Conservation (phyloP, 306 rosid genomes). For the Astragalus membranaceus region DNA sequence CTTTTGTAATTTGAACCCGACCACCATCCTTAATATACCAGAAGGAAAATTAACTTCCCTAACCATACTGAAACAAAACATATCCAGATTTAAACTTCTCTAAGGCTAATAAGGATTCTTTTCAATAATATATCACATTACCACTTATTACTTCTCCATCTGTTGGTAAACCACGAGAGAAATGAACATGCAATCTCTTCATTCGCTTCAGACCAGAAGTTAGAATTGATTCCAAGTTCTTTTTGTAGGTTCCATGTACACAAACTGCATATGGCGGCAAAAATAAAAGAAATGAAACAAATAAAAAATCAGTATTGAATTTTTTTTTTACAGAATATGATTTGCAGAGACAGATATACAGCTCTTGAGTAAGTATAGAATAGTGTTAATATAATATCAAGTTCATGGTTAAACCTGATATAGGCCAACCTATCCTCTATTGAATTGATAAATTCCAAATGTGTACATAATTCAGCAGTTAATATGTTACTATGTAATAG, state of each 20-base stretch:
- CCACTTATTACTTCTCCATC: constrained; percentile 93
- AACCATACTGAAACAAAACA: background rate
- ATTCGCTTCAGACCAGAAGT: constrained; percentile 76
- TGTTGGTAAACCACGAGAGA: constrained; percentile 79
- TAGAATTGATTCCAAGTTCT: constrained; percentile 68
- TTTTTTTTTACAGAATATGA: background rate
- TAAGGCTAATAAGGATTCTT: background rate
- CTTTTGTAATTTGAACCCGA: background rate
- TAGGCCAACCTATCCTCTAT: background rate
- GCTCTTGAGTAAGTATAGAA: background rate
- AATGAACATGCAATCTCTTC: constrained; percentile 92
- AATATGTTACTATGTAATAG: background rate
- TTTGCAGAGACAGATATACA: background rate
- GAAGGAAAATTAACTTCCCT: background rate
- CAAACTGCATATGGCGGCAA: constrained; percentile 51
- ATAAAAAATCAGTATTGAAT: no score
- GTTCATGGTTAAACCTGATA: background rate
- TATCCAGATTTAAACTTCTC: background rate
- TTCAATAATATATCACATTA: constrained; percentile 25
- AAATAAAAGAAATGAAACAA: background rate
- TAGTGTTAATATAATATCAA: background rate
- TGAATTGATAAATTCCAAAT: background rate
- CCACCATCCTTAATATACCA: constrained; percentile 1
- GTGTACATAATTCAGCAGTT: background rate
- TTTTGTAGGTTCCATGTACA: constrained; percentile 82